Evolutionary conservation across 805 yeast species (phyloP).

Genomic region (Lachancea fermentati): DNA sequence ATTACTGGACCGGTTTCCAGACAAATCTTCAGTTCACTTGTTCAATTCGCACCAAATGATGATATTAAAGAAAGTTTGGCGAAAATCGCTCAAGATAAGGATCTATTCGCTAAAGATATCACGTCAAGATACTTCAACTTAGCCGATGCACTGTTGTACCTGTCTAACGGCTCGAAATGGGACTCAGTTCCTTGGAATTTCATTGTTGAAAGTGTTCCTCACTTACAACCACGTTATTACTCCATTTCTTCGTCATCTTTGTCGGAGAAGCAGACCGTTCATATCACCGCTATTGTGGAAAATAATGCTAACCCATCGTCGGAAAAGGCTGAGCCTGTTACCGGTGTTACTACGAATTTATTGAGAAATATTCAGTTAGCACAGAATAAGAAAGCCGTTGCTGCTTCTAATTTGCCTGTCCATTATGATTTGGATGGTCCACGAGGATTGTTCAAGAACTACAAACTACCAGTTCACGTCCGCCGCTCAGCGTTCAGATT

Average conservation of each 20-base stretch:
- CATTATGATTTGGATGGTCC: conserved; percentile 83
- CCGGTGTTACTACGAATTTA: conserved; percentile 89
- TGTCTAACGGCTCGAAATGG: conserved; percentile 73
- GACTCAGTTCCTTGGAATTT: conserved; percentile 72
- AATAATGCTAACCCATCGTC: conserved; percentile 35
- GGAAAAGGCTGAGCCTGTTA: conserved; percentile 28
- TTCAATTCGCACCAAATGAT: conserved; percentile 76
- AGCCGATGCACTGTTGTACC: conserved; percentile 60
- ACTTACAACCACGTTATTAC: conserved; percentile 89
- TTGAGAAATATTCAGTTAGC: conserved; percentile 62
- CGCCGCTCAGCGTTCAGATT: conserved; percentile 93
- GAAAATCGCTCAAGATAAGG: conserved; percentile 62
- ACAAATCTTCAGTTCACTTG: conserved; percentile 67
- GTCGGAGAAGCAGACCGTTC: conserved; percentile 67
- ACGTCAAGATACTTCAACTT: conserved; percentile 58
- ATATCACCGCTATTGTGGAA: conserved; percentile 92
- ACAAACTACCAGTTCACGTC: conserved; percentile 80
- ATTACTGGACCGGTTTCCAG: conserved; percentile 92
- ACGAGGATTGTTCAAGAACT: conserved; percentile 42
- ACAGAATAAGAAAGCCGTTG: conserved; percentile 42
- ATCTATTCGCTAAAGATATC: conserved; percentile 58
- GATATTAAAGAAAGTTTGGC: conserved; percentile 36
- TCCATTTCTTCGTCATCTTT: conserved; percentile 89
- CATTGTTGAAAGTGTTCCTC: conserved; percentile 72
- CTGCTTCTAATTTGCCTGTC: conserved; percentile 35